Evolutionary conservation across 2,329 filamentous ascomycete species (phyloP).

Genomic region (Fusarium sp.): DNA sequence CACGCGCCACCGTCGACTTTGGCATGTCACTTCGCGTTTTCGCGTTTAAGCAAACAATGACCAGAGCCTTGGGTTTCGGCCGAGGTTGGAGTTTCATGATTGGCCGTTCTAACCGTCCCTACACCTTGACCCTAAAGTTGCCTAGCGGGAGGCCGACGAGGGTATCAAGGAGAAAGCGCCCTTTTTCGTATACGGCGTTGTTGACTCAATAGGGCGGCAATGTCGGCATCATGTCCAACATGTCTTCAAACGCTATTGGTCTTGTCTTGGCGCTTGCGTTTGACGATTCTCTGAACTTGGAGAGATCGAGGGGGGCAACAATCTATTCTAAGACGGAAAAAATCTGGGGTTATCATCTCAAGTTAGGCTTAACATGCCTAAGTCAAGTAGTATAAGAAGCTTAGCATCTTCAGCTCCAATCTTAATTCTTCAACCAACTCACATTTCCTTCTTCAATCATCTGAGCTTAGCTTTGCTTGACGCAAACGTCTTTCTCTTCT

Average conservation of each 20-base stretch:
- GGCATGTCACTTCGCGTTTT: neutral
- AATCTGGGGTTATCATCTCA: neutral
- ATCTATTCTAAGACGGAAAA: neutral
- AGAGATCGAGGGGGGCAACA: neutral
- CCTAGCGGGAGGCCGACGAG: neutral
- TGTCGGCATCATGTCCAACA: constrained; percentile 2
- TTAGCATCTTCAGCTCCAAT: neutral
- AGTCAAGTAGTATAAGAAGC: constrained; percentile 13
- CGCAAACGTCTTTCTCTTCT: constrained; percentile 3
- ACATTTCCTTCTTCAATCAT: constrained; percentile 1
- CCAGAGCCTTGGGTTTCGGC: neutral
- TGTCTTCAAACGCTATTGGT: neutral
- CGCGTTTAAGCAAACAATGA: neutral
- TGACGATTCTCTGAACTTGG: neutral
- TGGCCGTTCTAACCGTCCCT: neutral
- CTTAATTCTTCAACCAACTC: constrained; percentile 4
- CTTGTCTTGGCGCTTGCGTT: constrained; percentile 4
- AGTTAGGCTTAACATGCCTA: neutral
- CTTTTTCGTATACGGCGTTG: neutral
- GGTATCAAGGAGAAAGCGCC: neutral
- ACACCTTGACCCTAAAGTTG: neutral
- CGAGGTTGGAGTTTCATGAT: neutral
- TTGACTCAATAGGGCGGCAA: constrained; percentile 3
- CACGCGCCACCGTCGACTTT: fast-evolving
- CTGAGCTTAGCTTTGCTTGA: constrained; percentile 22